Evolutionary conservation across 2,329 filamentous ascomycete genomes (phyloP).

Genomic region (Pseudogymnoascus sp.): DNA sequence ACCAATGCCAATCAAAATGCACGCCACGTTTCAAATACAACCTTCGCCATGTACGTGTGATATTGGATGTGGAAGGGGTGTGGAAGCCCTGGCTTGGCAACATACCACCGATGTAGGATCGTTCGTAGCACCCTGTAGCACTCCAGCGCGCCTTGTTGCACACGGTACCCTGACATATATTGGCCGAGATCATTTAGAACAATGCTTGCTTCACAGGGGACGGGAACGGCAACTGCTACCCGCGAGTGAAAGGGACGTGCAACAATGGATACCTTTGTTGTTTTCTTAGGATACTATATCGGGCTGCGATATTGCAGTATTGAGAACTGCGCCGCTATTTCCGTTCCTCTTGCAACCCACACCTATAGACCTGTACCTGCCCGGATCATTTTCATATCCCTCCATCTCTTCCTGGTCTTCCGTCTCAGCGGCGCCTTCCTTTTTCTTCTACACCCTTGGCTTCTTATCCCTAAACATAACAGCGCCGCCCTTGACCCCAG

Average conservation of each 20-base stretch:
- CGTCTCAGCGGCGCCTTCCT: neutral
- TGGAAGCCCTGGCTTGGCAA: neutral
- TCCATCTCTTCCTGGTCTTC: neutral
- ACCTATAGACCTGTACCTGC: neutral
- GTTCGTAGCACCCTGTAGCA: neutral
- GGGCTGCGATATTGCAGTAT: neutral
- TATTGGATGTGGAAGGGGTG: neutral
- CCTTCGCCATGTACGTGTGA: neutral
- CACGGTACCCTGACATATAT: neutral
- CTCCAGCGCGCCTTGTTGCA: neutral
- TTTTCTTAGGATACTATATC: neutral
- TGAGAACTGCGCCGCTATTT: neutral
- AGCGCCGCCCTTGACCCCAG: constrained; percentile 25
- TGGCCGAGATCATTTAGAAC: neutral
- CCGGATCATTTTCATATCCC: neutral
- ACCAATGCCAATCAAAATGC: neutral
- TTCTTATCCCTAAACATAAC: constrained; percentile 26
- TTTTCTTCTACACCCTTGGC: neutral
- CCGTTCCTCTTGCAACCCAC: neutral
- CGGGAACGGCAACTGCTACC: neutral
- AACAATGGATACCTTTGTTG: neutral
- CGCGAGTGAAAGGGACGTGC: neutral
- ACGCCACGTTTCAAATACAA: constrained; percentile 1
- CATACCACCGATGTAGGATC: neutral
- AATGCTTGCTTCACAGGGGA: constrained; percentile 1